Base-by-base conservation (phyloP, 345 rosid genomes). In the Gossypium rotundifolium region DNA sequence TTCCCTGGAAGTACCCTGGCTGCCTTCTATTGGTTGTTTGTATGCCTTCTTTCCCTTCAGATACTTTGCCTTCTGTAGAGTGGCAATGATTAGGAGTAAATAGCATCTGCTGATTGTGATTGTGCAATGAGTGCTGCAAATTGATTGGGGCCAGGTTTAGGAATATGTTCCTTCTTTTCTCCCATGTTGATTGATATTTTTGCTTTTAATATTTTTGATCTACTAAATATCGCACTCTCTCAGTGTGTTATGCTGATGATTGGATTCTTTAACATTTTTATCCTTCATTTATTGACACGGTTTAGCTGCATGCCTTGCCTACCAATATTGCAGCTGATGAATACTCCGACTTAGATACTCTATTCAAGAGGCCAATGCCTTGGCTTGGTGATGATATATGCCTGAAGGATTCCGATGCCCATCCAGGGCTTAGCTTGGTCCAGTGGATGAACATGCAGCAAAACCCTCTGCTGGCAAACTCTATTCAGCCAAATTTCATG, bases 371-470 rank as follows among this genome's bases (percentile, higher is more conserved):
- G 86, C 81, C 91, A 27, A 86, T 93, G 93, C 96, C 96, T 65
- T 91, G 97, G 96, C 86, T 90, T 71, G 92, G 90, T n/a, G 93
- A 89, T 80, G 87, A 93, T 77, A 59, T 84, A 33, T 81, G 79
- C 74, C 84, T 86, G 87, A 93, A 93, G 80, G 99, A 91, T 65
- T 49, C 93, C 52, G 96, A 46, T 74, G 82, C 84, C 66, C 81
- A 76, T 71, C 89, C 94, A 57, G 97, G 96, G 64, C 76, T 96
- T 53, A 89, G 96, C 81, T 81, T 96, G 77, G 90, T 85, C 79
- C 96, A 93, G 80, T 91, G 96, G 96, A 93, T 93, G 97, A 93
- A 83, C 79, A 82, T 93, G 94, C 97, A 89, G 76, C 98, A 91
- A 76, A 89, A 79, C 74, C 65, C 94, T 77, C 81, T 80, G 53